A percentile compares a stretch with the other conserved stretches of the same genome.
These are phyloP conservation scores for Mycena galopus DNA, from an alignment of 768 basidiomycete species.

Conservation along the genomic window DNA sequence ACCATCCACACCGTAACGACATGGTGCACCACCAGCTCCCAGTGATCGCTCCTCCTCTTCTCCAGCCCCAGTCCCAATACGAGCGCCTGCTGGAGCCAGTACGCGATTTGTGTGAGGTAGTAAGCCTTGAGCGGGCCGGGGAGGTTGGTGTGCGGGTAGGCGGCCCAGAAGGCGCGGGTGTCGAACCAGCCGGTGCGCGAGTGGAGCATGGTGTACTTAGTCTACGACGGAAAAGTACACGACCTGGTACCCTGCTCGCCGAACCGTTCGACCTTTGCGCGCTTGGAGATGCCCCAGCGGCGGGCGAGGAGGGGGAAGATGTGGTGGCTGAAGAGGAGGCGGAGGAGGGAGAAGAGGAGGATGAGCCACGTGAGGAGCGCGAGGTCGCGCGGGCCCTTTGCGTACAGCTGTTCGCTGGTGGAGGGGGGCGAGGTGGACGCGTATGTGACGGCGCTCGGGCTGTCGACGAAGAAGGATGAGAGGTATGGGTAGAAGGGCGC, in stretches of 20 bases:
- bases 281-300: slow-evolving; percentile 63
- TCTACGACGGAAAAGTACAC: slow-evolving; percentile 70
- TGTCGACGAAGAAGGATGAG: no score
- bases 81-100: slow-evolving; percentile 20
- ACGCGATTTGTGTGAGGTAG: slow-evolving; percentile 18
- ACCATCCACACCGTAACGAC: slow-evolving; percentile 28
- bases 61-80: slow-evolving; percentile 24
- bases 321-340: not conserved
- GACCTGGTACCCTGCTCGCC: slow-evolving; percentile 81
- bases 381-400: slow-evolving; percentile 9
- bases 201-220: slow-evolving; percentile 17
- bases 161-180: not conserved
- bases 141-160: slow-evolving; percentile 23
- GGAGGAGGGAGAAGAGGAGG: not conserved
- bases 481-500: no score
- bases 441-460: no score
- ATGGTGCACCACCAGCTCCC: slow-evolving; percentile 16
- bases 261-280: slow-evolving; percentile 69
- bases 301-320: slow-evolving; percentile 3
- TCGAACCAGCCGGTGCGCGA: not conserved
- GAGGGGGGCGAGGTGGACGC: not conserved
- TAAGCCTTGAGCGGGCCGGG: slow-evolving; percentile 16
- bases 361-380: not conserved
- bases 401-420: not conserved
- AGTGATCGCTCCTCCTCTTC: slow-evolving; percentile 11